Evolutionary conservation across 2,329 filamentous ascomycete species (phyloP).

Genomic region (Ophiostoma quercus): DNA sequence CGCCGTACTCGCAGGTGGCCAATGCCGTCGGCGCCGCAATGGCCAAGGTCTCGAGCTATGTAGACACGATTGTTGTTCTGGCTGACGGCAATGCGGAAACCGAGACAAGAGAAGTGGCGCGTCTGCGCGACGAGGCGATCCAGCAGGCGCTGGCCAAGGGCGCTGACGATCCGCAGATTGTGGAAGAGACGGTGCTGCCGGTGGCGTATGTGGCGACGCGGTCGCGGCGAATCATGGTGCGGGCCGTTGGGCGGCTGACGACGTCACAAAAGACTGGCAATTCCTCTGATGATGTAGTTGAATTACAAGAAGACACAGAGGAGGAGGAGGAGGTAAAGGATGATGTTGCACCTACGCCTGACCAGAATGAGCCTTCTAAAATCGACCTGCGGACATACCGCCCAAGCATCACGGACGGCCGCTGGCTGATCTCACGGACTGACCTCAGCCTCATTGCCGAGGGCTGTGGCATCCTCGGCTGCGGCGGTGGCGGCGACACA

Average conservation of each 20-base stretch:
- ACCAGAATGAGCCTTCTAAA: not conserved
- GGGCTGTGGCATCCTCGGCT: not conserved
- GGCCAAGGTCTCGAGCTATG: not conserved
- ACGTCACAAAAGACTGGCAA: not conserved
- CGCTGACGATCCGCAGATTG: not conserved
- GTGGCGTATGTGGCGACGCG: not conserved
- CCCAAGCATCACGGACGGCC: not conserved
- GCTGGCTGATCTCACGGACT: not conserved
- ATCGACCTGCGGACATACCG: not conserved
- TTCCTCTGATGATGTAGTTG: not conserved
- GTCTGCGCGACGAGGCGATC: not conserved
- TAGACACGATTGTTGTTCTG: not conserved
- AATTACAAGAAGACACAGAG: not conserved
- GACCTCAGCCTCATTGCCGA: not conserved
- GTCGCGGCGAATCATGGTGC: not conserved
- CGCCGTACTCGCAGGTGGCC: not conserved
- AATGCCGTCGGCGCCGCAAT: not conserved
- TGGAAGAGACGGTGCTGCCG: not conserved
- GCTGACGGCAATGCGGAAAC: not conserved
- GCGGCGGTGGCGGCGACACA: not conserved
- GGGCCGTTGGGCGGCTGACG: not conserved
- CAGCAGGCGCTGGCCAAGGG: not conserved
- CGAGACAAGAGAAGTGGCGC: not conserved
- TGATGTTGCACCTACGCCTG: not conserved
- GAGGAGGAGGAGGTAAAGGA: not conserved